A percentile compares a stretch with the other conserved stretches of the same genome.
These are phyloP conservation scores for Clitocybe nebularis DNA, from an alignment of 1,284 basidiomycete species.

Conservation along the genomic window DNA sequence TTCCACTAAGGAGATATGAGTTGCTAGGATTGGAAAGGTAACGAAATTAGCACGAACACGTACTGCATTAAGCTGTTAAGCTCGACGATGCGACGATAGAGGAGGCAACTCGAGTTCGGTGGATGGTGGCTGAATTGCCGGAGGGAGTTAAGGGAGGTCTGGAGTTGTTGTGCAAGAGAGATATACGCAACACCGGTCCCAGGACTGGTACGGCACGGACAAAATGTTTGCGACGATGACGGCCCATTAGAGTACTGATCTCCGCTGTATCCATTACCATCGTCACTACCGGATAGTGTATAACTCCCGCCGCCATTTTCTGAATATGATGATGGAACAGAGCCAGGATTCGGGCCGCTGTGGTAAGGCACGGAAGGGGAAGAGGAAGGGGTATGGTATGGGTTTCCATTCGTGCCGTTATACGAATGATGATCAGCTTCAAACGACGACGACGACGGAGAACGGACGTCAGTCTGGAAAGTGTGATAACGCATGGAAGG, in stretches of 20 bases:
- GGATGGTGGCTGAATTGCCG: slow-evolving; percentile 61
- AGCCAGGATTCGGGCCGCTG: slow-evolving; percentile 17
- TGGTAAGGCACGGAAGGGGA: slow-evolving; percentile 23
- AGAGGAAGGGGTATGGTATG: slow-evolving; percentile 17
- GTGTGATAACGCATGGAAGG: slow-evolving; percentile 42
- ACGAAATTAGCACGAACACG: slow-evolving; percentile 28
- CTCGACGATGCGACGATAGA: slow-evolving; percentile 59
- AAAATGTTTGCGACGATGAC: slow-evolving; percentile 41
- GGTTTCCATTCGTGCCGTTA: slow-evolving; percentile 7
- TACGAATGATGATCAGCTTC: slow-evolving; percentile 20
- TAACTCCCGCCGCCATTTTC: slow-evolving; percentile 41
- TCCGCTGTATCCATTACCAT: slow-evolving; percentile 37
- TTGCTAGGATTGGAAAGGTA: slow-evolving; percentile 5
- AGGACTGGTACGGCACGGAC: slow-evolving; percentile 62
- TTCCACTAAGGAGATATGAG: slow-evolving; percentile 33
- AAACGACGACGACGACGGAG: slow-evolving; percentile 23
- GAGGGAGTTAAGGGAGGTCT: slow-evolving; percentile 50
- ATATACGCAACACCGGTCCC: slow-evolving; percentile 55
- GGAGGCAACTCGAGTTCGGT: slow-evolving; percentile 46
- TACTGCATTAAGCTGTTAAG: slow-evolving; percentile 66
- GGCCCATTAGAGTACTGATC: slow-evolving; percentile 35
- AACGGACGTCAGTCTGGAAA: slow-evolving; percentile 33
- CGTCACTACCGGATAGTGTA: slow-evolving; percentile 40
- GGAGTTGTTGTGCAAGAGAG: slow-evolving; percentile 60
- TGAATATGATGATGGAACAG: slow-evolving; percentile 40